Percentiles rank a stretch among this genome's conserved stretches.
Conservation (phyloP, 345 rosid genomes). For the Viola odorata region DNA sequence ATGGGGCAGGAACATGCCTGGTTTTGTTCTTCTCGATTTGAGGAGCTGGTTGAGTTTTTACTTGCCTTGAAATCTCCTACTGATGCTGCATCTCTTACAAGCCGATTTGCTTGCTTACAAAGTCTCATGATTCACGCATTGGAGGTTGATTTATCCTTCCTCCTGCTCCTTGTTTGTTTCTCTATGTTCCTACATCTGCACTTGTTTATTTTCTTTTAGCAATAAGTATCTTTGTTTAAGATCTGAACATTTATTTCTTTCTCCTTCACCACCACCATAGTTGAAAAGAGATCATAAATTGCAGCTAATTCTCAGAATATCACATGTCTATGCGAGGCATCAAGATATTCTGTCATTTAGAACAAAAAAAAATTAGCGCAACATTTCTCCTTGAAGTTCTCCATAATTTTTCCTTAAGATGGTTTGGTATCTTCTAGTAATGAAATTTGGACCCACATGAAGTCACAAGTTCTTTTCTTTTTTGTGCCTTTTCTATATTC, state of each 20-base stretch:
- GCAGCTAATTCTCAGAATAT: too few relatives aligned
- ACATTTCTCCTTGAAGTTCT: too few relatives aligned
- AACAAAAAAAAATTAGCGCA: too few relatives aligned
- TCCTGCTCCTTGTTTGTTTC: background rate
- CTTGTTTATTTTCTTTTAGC: background rate
- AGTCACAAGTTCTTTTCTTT: too few relatives aligned
- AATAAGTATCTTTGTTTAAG: background rate
- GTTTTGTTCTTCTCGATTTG: slow-evolving; percentile 63
- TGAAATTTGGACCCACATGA: too few relatives aligned
- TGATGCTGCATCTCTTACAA: slow-evolving; percentile 42
- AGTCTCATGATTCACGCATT: slow-evolving; percentile 58
- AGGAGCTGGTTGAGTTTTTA: slow-evolving; percentile 66
- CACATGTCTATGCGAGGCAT: too few relatives aligned
- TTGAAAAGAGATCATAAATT: too few relatives aligned
- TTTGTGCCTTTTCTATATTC: too few relatives aligned
- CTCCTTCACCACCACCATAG: too few relatives aligned
- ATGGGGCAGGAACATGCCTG: slow-evolving; percentile 61
- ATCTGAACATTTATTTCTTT: background rate
- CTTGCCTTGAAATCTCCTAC: slow-evolving; percentile 52
- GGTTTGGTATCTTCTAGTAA: too few relatives aligned
- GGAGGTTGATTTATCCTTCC: slow-evolving; percentile 39
- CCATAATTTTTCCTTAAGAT: too few relatives aligned
- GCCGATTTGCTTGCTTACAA: slow-evolving; percentile 73
- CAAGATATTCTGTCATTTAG: too few relatives aligned
- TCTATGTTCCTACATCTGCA: background rate